Evolutionary conservation across 2,329 filamentous ascomycete species (phyloP), one percentile per base, ranked within the genome.

Genomic region (Fusarium bactridioides): DNA sequence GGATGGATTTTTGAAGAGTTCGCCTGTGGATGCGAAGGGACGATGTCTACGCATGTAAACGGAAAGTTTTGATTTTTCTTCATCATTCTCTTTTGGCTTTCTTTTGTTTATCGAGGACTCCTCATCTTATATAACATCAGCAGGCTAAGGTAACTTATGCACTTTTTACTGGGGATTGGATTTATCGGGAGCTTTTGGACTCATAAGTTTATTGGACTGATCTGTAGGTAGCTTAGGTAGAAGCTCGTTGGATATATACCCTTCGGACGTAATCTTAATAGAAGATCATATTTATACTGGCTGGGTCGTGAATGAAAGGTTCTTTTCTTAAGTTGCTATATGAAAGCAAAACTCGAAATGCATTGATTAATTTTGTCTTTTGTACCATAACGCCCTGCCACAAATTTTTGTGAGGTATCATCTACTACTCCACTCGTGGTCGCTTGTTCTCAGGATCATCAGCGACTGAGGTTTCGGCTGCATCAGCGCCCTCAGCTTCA

Each of bases 401-500:
- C 67, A 50, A 59, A 13, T 43, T 55, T 29, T 50, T 44, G 55
- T 31, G 29, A 60, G 53, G 35, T 41, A 48, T 53, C n/a, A 23
- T 55, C 23, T 37, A 15, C 74, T 77, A 86, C 57, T 87, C 86
- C 6, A 84, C 84, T 37, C 86, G 81, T 3, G 82, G 80, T 50
- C 86, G 81, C 77, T 88, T 88, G 72, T 76, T 86, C 57, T 87
- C 86, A 5, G 80, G 61, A 37, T 83, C 82, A 13, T 81, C 81
- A 19, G 77, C 82, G 6, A 64, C 21, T 43, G 79, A 82, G 63
- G 83, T 78, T 7, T 85, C 85, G 61, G 87, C 84, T 35, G 80
- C 78, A 10, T 77, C 85, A 51, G 83, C 85, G 27, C 79, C 84
- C 29, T 88, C 89, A 18, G 85, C 80, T 72, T 91, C 90, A 54